Evolutionary conservation across 495 filamentous ascomycete genomes (phyloP).

Genomic region (Xylaria cubensis): DNA sequence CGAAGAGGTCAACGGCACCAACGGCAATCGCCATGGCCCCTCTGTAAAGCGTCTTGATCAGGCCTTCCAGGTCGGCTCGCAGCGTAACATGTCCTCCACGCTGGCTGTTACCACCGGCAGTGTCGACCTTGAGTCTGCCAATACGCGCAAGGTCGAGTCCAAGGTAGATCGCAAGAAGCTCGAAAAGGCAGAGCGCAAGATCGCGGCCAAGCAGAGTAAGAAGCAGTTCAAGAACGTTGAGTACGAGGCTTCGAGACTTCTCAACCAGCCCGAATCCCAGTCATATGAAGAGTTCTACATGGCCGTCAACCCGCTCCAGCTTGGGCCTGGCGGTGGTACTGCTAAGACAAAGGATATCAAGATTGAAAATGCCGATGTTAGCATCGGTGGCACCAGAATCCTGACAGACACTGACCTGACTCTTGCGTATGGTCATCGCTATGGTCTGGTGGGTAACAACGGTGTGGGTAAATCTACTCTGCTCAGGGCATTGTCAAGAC

Average conservation of each 20-base stretch:
- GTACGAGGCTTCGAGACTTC: conserved; percentile 91
- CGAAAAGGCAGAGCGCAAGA: conserved; percentile 98
- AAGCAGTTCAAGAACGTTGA: conserved; percentile 97
- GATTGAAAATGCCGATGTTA: conserved; percentile 91
- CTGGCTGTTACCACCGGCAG: conserved; percentile 81
- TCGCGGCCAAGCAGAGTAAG: conserved; percentile 97
- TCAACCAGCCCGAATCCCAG: conserved; percentile 84
- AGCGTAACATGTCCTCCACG: conserved; percentile 94
- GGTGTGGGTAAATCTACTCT: conserved; percentile 99
- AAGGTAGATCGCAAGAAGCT: conserved; percentile 98
- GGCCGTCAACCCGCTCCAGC: conserved; percentile 94
- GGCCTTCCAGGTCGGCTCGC: conserved; percentile 91
- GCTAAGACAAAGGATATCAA: conserved; percentile 99
- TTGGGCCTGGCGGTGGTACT: conserved; percentile 65
- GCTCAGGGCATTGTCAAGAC: conserved; percentile 85
- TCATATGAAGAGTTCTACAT: conserved; percentile 99
- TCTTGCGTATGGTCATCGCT: conserved; percentile 90
- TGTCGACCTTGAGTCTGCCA: conserved; percentile 94
- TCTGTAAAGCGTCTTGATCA: conserved; percentile 90
- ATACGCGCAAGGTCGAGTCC: conserved; percentile 91
- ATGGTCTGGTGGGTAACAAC: conserved; percentile 98
- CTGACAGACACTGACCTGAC: conserved; percentile 88
- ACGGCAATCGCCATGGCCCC: conserved; percentile 62
- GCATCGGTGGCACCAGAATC: conserved; percentile 88
- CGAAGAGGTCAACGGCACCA: conserved; percentile 71